Base-by-base conservation (phyloP, 106 monocot genomes). In the Gastrodia elata region DNA sequence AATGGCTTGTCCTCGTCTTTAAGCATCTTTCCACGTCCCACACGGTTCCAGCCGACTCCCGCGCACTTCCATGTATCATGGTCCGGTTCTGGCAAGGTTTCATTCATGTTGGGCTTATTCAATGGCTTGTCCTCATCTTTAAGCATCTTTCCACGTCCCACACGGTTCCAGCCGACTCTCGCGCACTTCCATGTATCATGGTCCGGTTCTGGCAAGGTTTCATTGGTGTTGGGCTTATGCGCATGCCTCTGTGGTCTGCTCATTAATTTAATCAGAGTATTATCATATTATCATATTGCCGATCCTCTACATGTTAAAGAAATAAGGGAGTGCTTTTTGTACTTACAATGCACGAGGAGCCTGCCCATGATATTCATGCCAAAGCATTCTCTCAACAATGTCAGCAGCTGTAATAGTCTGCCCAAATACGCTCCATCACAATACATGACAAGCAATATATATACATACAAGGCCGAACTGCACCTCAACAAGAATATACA, bases 331-430 rank as follows among this genome's bases (percentile, higher is more conserved):
- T 58, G 26, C 57, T 58, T 24, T 58, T 24, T 26, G 9, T 58
- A 26, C 57, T 58, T 26, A 58, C 57, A 58, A 25, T 58, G 57
- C 2, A 2, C 27, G 57, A 58, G 57, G 57, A 26, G 8, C 13
- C 7, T 58, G 57, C 5, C 57, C 57, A 58, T 22, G 57, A 58
- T 58, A 58, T 8, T 58, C 57, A 58, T 58, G 57, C 57, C 57
- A 58, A 58, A 58, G 57, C 24, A 58, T 26, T 58, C 26, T 14
- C 57, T 26, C 25, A 58, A 58, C 57, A 58, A 58, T 58, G 57
- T 58, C 57, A 58, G 26, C 22, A 1, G 24, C 24, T 58, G 22
- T 24, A 8, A 58, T 58, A 58, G 57, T 58, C 57, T 58, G 57
- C 57, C 0, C 18, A 58, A 58, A 26, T 58, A 6, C 24, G 57